Evolutionary conservation across 768 basidiomycete genomes (phyloP).

Genomic region (Crepidotus variabilis): DNA sequence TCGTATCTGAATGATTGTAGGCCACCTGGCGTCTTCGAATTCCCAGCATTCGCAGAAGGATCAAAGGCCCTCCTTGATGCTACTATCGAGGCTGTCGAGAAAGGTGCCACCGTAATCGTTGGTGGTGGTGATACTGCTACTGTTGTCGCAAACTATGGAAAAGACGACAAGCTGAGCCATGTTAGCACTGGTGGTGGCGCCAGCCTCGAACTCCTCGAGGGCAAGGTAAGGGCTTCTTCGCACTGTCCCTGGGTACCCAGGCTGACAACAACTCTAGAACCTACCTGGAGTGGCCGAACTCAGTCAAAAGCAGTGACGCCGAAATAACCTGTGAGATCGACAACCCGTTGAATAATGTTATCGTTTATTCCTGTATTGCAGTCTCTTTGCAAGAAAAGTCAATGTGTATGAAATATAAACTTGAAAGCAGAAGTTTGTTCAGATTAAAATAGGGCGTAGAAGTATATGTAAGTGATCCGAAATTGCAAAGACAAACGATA

Average conservation of each 20-base stretch:
- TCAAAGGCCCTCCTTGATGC: slow-evolving; percentile 84
- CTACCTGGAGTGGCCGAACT: slow-evolving; percentile 91
- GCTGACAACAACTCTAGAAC: slow-evolving; percentile 39
- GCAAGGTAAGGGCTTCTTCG: slow-evolving; percentile 62
- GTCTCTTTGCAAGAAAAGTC: too few relatives aligned
- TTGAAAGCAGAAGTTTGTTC: too few relatives aligned
- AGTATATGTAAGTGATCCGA: neutral
- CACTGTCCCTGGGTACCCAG: neutral
- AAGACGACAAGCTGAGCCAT: slow-evolving; percentile 90
- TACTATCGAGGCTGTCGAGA: slow-evolving; percentile 79
- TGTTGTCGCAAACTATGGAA: slow-evolving; percentile 79
- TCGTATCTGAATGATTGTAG: slow-evolving; percentile 34
- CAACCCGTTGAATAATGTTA: neutral
- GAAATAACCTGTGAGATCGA: neutral
- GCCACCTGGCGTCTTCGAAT: slow-evolving; percentile 97
- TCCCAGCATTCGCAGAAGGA: slow-evolving; percentile 84
- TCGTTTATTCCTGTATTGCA: too few relatives aligned
- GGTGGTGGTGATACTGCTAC: slow-evolving; percentile 98
- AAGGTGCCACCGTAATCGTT: slow-evolving; percentile 89
- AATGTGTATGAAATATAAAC: too few relatives aligned
- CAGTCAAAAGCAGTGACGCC: slow-evolving; percentile 55
- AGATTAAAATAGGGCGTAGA: neutral
- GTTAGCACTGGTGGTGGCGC: slow-evolving; percentile 96
- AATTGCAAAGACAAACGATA: neutral
- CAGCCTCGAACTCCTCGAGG: slow-evolving; percentile 93